phyloP scores from a whole-genome alignment of 208 protist genomes.

The Leishmania mexicana region DNA sequence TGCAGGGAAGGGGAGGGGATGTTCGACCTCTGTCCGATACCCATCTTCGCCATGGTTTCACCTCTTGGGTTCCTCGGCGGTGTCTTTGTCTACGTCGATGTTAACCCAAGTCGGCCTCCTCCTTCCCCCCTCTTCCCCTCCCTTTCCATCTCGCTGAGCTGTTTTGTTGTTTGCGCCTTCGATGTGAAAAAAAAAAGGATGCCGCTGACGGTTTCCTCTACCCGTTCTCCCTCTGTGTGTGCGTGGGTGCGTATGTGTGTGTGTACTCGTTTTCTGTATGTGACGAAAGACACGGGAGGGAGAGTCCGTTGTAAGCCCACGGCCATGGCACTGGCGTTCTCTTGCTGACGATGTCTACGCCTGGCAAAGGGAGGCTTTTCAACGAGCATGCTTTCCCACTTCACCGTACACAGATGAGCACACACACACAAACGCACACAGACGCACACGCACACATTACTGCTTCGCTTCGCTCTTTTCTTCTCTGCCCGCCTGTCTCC shows the following conservation, averaged over 20 bases:
- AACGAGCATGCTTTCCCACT: neutral
- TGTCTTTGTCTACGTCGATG: no score
- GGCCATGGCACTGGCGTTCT: neutral
- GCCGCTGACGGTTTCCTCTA: no score
- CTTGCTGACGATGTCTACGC: neutral
- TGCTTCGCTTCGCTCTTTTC: neutral
- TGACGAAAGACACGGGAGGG: neutral
- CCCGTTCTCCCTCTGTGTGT: neutral
- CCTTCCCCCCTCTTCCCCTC: no score
- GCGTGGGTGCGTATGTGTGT: neutral
- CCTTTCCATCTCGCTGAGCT: no score
- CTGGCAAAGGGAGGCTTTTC: neutral
- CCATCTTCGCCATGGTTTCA: no score
- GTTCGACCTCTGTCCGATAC: no score
- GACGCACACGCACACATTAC: neutral
- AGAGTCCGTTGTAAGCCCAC: neutral
- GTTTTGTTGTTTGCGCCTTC: no score
- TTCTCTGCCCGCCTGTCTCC: neutral
- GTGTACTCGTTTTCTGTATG: constrained; percentile 2
- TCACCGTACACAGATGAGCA: neutral
- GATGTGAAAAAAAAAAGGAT: no score
- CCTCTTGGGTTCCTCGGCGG: no score
- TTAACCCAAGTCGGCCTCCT: no score
- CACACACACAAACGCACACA: neutral
- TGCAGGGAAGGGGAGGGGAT: no score